Evolutionary conservation across 768 basidiomycete species (phyloP), one percentile per base, ranked within the genome.

Genomic region (Erythrobasidium yunnanense): DNA sequence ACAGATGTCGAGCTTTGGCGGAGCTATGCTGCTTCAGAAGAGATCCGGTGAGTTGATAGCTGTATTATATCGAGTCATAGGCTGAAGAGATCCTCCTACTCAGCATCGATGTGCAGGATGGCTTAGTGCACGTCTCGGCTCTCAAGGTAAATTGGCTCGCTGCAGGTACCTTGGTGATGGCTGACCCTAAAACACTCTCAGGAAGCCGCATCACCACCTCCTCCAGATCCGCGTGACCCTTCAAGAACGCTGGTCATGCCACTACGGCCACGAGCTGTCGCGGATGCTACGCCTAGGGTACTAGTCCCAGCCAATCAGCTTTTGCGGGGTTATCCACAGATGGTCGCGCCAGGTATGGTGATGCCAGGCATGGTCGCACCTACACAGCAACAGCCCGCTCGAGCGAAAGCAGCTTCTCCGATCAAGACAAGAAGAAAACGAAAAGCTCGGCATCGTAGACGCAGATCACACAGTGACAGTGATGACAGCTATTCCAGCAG

Each of bases 1-100:
- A 63, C 32, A 25, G 60, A 63, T 33, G 60, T 63, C 23, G 60
- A 63, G 30, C 29, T 63, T 4, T 63, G 60, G 60, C 49, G 52
- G 49, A 27, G 30, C 15, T 63, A 50, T 25, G 60, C 60, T 3
- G 60, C 60, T n/a, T 20, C 27, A 13, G 45, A 63, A 25, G 60
- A 42, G 11, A 42, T 42, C 38, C 11, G 38, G 38, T 11, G 11
- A 42, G 38, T n/a, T n/a, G n/a, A n/a, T n/a, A n/a, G n/a, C n/a
- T n/a, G n/a, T n/a, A n/a, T n/a, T n/a, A n/a, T n/a, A n/a, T n/a
- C n/a, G n/a, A n/a, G n/a, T n/a, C n/a, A n/a, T n/a, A n/a, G n/a
- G n/a, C n/a, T n/a, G n/a, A n/a, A n/a, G n/a, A n/a, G n/a, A n/a
- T n/a, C n/a, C n/a, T n/a, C n/a, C n/a, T n/a, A n/a, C n/a, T n/a